A percentile compares a stretch with the other conserved stretches of the same genome.
phyloP scores from a whole-genome alignment of 1,139 yeast genomes.

The Kurtzmaniella quercitrusa region DNA sequence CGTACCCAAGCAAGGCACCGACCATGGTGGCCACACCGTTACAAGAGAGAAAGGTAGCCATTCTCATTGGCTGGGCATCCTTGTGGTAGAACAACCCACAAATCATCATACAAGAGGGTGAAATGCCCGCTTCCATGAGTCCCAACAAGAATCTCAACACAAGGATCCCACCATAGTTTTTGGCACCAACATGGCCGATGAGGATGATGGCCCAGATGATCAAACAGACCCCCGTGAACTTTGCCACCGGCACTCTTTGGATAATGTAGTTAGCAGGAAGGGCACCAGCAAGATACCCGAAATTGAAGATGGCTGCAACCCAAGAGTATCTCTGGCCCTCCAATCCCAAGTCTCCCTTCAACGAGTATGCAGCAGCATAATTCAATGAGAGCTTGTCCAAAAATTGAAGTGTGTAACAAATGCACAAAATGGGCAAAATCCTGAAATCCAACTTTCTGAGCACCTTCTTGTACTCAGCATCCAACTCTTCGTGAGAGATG shows the following conservation, averaged over 20 bases:
- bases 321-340: conserved; percentile 31
- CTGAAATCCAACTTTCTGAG: conserved; percentile 38
- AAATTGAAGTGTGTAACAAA: conserved; percentile 46
- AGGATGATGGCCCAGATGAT: conserved; percentile 50
- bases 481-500: conserved; percentile 22
- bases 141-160: conserved; percentile 45
- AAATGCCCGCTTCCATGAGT: conserved; percentile 31
- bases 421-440: conserved; percentile 41
- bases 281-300: conserved; percentile 49
- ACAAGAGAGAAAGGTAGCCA: conserved; percentile 24
- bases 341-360: conserved; percentile 20
- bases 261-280: conserved; percentile 50
- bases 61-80: conserved; percentile 33
- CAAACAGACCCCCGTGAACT: conserved; percentile 41
- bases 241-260: conserved; percentile 52
- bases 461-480: conserved; percentile 16
- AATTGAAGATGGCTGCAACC: conserved; percentile 58
- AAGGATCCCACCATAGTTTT: conserved; percentile 44
- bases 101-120: conserved; percentile 27
- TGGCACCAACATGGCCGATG: conserved; percentile 44
- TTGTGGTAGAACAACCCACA: conserved; percentile 19
- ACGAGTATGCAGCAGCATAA: conserved; percentile 23
- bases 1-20: conserved; percentile 29
- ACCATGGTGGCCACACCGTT: conserved; percentile 29
- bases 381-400: conserved; percentile 46